Conservation (phyloP, 306 rosid genomes). For the Prunus kanzakura region DNA sequence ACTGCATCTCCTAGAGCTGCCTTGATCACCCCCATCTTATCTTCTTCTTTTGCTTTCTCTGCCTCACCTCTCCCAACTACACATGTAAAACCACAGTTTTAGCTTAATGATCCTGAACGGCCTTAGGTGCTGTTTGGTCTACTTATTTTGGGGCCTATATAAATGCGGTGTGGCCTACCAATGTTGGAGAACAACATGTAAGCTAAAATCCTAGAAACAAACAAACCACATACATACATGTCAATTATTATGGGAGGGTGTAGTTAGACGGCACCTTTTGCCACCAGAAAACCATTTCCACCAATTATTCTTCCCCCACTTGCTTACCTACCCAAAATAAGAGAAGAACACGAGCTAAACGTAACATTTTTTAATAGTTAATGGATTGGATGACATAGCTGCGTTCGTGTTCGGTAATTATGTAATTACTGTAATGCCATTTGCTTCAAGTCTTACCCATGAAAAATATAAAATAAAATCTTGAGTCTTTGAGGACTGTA, state of each 20-base stretch:
- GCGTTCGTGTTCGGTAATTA: too few relatives aligned
- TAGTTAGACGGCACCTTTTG: background rate
- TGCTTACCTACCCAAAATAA: background rate
- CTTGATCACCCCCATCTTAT: conserved; percentile 33
- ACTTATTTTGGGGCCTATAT: background rate
- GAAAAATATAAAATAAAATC: too few relatives aligned
- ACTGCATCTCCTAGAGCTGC: conserved; percentile 43
- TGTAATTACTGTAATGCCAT: too few relatives aligned
- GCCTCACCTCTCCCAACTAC: background rate
- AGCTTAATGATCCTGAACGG: background rate
- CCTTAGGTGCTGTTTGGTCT: background rate
- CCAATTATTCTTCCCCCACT: background rate
- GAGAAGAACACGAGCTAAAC: background rate
- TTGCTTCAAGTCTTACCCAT: too few relatives aligned
- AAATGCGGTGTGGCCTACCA: background rate
- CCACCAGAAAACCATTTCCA: background rate
- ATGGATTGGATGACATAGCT: too few relatives aligned
- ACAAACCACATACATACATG: background rate
- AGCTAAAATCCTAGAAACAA: background rate
- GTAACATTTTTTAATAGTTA: background rate
- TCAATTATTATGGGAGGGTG: background rate
- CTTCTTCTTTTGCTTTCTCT: background rate
- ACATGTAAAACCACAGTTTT: background rate
- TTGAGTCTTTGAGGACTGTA: too few relatives aligned
- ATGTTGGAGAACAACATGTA: background rate